Conservation (phyloP, 139 green algal genomes). For the Asterochloris sp. region DNA sequence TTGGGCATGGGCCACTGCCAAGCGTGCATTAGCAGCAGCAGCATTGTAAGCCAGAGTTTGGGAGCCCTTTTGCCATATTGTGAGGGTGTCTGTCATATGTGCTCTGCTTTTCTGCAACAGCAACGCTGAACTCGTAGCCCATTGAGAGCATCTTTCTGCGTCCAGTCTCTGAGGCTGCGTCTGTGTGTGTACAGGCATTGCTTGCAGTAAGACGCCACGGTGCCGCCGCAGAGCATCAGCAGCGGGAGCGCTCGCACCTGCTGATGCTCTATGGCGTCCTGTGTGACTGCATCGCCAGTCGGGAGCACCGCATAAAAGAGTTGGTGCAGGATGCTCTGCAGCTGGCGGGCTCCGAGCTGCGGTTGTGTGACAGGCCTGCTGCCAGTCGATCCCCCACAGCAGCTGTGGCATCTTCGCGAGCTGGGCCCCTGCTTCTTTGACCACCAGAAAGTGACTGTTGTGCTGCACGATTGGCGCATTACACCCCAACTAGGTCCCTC, state of each 20-base stretch:
- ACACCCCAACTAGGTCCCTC: no score
- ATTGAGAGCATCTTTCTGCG: no score
- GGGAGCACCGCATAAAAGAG: conserved; percentile 41
- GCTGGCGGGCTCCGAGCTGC: conserved; percentile 45
- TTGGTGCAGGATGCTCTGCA: conserved; percentile 41
- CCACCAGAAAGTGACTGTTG: no score
- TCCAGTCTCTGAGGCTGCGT: no score
- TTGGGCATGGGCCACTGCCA: no score
- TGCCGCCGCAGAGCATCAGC: not conserved
- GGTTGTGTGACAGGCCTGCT: conserved; percentile 19
- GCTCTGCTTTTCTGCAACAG: no score
- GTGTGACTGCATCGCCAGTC: conserved; percentile 32
- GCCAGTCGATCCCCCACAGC: not conserved
- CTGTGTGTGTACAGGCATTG: not conserved
- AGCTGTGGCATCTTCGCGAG: no score
- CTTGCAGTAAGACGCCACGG: not conserved
- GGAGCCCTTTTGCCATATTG: not conserved
- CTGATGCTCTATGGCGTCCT: conserved; percentile 51
- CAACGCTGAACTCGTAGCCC: no score
- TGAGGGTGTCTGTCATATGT: no score
- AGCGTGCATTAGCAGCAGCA: no score
- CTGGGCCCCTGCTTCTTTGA: no score
- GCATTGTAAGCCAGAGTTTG: not conserved
- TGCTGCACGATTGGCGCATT: no score
- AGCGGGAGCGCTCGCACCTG: conserved; percentile 48